phyloP scores from a whole-genome alignment of 352 stramenopile species.

The Phytophthora pluvialis region DNA sequence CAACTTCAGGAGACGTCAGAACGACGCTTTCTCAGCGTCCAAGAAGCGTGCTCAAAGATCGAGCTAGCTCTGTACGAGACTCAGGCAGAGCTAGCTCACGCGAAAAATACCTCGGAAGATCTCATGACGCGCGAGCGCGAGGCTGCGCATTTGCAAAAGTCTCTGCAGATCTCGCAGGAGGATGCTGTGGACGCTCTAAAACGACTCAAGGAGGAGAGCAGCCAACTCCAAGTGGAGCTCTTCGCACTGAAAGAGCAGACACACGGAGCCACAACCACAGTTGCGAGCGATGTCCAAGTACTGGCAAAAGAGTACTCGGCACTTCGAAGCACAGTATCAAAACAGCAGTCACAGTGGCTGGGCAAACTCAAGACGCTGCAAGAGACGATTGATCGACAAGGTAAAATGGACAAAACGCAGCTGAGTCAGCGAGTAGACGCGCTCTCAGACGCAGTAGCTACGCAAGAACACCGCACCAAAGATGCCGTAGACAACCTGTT shows the following conservation, averaged over 20 bases:
- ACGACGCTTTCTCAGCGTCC: constrained; percentile 43
- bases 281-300: constrained; percentile 56
- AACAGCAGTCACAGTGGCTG: constrained; percentile 49
- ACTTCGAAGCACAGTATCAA: constrained; percentile 41
- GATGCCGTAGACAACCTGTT: constrained; percentile 50
- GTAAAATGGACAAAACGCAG: constrained; percentile 56
- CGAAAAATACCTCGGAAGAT: constrained; percentile 54
- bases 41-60: constrained; percentile 61
- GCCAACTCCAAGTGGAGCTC: constrained; percentile 48
- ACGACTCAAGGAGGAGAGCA: constrained; percentile 47
- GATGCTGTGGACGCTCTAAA: constrained; percentile 49
- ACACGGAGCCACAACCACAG: constrained; percentile 25
- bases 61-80: constrained; percentile 54
- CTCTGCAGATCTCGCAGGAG: constrained; percentile 56
- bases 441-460: constrained; percentile 40
- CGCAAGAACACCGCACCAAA: constrained; percentile 52
- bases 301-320: constrained; percentile 49
- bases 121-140: constrained; percentile 57
- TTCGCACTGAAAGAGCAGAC: constrained; percentile 47
- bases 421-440: constrained; percentile 54
- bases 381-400: constrained; percentile 53
- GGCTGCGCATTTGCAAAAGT: constrained; percentile 43
- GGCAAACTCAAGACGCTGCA: constrained; percentile 50
- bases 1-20: constrained; percentile 50
- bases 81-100: constrained; percentile 46